Conservation (phyloP, 2,329 filamentous ascomycete species). For the Myrmaecium sp. region DNA sequence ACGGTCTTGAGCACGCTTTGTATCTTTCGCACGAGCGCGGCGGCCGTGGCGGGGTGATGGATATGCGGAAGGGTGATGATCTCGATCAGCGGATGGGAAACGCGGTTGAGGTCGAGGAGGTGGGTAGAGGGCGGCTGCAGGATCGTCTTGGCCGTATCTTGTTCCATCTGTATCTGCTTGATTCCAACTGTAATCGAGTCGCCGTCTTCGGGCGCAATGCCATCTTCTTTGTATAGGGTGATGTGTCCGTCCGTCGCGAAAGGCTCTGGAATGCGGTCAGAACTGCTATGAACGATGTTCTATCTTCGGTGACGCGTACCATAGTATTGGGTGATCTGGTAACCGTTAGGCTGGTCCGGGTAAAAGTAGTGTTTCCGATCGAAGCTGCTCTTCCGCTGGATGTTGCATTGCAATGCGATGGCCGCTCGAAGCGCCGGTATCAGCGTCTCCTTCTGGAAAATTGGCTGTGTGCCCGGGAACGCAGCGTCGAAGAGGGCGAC, state of each 20-base stretch:
- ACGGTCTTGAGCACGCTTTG: constrained; percentile 65
- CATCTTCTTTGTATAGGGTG: constrained; percentile 56
- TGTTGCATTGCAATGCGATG: constrained; percentile 61
- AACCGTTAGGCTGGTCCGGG: constrained; percentile 91
- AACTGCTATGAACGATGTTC: not conserved
- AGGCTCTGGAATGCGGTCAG: constrained; percentile 26
- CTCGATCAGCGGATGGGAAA: constrained; percentile 79
- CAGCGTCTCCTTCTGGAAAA: constrained; percentile 66
- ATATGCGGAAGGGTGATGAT: constrained; percentile 88
- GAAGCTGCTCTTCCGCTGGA: constrained; percentile 66
- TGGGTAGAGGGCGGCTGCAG: constrained; percentile 56
- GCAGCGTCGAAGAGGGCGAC: constrained; percentile 80
- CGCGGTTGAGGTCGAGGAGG: constrained; percentile 85
- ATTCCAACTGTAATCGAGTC: constrained; percentile 60
- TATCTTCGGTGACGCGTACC: constrained; percentile 16
- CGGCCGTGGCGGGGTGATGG: constrained; percentile 71
- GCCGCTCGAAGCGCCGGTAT: constrained; percentile 85
- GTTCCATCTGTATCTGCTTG: constrained; percentile 90
- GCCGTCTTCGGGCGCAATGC: constrained; percentile 59
- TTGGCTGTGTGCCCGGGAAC: constrained; percentile 74
- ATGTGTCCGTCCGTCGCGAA: constrained; percentile 55
- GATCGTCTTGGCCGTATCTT: constrained; percentile 91
- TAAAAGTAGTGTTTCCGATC: constrained; percentile 99
- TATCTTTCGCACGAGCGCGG: constrained; percentile 75
- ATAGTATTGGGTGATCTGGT: constrained; percentile 97